Conservation (phyloP, 2,329 filamentous ascomycete species). For the Pseudocercospora macadamiae region DNA sequence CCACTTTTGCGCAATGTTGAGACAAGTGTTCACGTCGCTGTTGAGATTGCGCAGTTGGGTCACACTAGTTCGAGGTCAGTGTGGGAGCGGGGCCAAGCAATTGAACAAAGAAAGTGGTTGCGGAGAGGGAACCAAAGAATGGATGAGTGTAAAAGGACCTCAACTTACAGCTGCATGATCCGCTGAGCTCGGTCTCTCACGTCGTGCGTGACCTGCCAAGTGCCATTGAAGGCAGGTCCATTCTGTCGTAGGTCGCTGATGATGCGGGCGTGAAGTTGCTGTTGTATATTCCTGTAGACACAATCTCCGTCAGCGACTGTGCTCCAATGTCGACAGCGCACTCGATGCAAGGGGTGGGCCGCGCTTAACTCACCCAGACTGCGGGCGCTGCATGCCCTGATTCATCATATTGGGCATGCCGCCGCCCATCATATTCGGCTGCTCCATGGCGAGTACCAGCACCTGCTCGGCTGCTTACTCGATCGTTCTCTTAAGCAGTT, state of each 20-base stretch:
- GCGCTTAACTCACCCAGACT: slow-evolving; percentile 24
- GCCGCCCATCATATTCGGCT: background rate
- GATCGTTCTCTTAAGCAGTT: too few relatives aligned
- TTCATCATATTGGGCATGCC: slow-evolving; percentile 6
- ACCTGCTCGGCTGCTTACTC: too few relatives aligned
- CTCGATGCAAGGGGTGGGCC: background rate
- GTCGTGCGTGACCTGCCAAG: slow-evolving; percentile 40
- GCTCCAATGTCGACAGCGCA: background rate
- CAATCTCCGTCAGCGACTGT: background rate
- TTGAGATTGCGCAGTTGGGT: slow-evolving; percentile 30
- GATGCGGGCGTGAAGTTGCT: slow-evolving; percentile 34
- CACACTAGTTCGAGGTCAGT: slow-evolving; percentile 22
- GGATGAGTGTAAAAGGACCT: background rate
- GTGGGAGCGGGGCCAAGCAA: slow-evolving; percentile 4
- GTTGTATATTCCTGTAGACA: slow-evolving; percentile 22
- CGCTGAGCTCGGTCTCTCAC: slow-evolving; percentile 31
- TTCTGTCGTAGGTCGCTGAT: slow-evolving; percentile 30
- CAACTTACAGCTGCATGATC: slow-evolving; percentile 41
- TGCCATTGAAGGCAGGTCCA: slow-evolving; percentile 23
- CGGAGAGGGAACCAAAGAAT: background rate
- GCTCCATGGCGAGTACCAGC: slow-evolving; percentile 11
- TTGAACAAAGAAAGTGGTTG: background rate
- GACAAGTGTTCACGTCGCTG: slow-evolving; percentile 27
- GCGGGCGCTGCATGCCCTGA: slow-evolving; percentile 29
- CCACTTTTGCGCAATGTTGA: slow-evolving; percentile 32